Base-by-base conservation (phyloP, 352 stramenopile species). In the Pythium biforme region DNA sequence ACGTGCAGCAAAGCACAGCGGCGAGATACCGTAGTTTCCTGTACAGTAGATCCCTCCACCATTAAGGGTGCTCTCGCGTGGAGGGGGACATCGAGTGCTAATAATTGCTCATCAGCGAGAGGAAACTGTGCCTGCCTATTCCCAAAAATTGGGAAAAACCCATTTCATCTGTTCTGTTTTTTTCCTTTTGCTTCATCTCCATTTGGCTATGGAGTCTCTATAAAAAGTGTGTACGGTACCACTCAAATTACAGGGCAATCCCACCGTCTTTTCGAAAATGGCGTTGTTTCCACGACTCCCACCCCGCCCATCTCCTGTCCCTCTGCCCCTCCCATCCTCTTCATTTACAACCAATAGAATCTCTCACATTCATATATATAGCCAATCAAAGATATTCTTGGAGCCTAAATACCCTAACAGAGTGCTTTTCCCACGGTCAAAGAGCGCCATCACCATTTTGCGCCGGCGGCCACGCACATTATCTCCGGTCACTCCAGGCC, bases 211-310 rank as follows among this genome's bases (percentile, higher is more conserved):
- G 12, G 37, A 14, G 8, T 14, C 37, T 43, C 37, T 43, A 43
- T 43, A n/a, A 19, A n/a, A 14, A 17, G 2, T 2, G 6, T 7
- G 3, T 5, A 43, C 37, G 8, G 37, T 43, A 43, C 37, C 4
- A 19, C 37, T 43, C 37, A 19, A 43, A 11, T 10, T 10, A 34
- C 31, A 34, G 5, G 31, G 31, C 31, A 41, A 39, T 15, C 17
- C 49, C 29, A 56, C 49, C 49, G 49, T 15, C 29, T 56, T 45
- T 55, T 56, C 45, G 19, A 41, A 45, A 45, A 23, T 56, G 49
- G 29, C 49, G 31, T 29, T 55, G 27, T 55, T 40, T 55, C 48
- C 31, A 34, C 15, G 14, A 43, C 31, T 11, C 31, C 8, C 31
- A 37, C 2, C 31, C 20, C n/a, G 22, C 22, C 31, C 31, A 46